Base-by-base conservation (phyloP, 106 monocot species). In the Allium sativum region DNA sequence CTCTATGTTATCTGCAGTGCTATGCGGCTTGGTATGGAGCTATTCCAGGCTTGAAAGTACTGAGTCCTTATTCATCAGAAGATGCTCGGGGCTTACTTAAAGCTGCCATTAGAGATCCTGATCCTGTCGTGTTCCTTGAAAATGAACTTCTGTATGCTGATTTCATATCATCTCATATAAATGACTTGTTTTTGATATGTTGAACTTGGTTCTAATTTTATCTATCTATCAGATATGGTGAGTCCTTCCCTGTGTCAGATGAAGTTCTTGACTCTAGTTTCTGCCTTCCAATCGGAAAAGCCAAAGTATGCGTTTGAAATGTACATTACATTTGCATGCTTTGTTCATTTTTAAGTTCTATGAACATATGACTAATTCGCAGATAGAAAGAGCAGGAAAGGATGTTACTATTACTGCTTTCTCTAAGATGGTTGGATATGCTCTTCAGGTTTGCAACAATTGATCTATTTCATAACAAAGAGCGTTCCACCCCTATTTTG, bases 261-360 rank as follows among this genome's bases (percentile, higher is more conserved):
- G 96, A 88, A 77, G 91, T 68, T 70, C 82, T 98, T 68, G 96
- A 98, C 74, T 87, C 96, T 53, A 92, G 84, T 70, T 98, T 98
- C 73, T 87, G 84, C 47, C 73, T 98, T 62, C 96, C 96, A 52
- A 98, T 92, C 48, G 96, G 96, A 53, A 98, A 98, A 72, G 96
- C 96, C 19, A 98, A 91, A 84, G 91, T 98, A 55, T 42, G 68
- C 6, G 56, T 55, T 46, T 15, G 10, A 15, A 42, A 21, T 17
- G 12, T 14, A 10, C 51, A 40, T 16, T 69, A 41, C 56, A 40
- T 58, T 45, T 42, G 22, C 13, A 4, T 42, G 21, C 44, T 69
- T 64, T 74, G 6, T 74, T 2, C 18, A 52, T 46, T 20, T 44
- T 21, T 46, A 50, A 6, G 17, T 14, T 68, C 6, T 63, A n/a